A percentile compares a stretch with the other conserved stretches of the same genome.
These are phyloP conservation scores for Capsella rubella DNA, from an alignment of 441 rosid genomes.

Conservation along the genomic window DNA sequence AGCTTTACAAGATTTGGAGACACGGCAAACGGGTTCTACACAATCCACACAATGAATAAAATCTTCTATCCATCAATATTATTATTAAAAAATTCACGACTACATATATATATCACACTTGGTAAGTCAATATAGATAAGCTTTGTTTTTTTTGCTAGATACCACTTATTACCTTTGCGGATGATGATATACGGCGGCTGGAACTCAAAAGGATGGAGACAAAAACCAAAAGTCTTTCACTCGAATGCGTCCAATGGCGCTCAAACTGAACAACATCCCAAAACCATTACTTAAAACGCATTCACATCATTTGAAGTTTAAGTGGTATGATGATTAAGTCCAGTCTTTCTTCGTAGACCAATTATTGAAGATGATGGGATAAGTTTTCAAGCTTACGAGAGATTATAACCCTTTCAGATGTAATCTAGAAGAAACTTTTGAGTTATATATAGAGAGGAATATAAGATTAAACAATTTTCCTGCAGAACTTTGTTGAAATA, in stretches of 20 bases:
- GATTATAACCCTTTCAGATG: neutral
- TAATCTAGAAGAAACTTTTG: neutral
- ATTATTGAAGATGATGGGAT: neutral
- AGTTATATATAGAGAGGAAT: too few species aligned
- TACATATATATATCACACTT: neutral
- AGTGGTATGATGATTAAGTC: too few species aligned
- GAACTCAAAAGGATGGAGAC: neutral
- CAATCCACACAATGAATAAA: neutral
- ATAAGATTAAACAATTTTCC: neutral
- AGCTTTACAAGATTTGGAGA: neutral
- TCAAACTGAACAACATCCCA: neutral
- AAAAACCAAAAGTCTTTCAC: neutral
- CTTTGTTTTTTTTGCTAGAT: neutral
- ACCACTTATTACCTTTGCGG: neutral
- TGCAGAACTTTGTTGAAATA: neutral
- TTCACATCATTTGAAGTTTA: neutral
- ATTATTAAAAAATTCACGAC: neutral
- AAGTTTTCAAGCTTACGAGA: neutral
- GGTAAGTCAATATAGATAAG: neutral
- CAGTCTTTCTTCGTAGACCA: conserved; percentile 4
- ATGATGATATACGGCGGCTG: neutral
- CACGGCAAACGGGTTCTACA: neutral
- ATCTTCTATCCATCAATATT: neutral
- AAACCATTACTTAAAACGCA: neutral
- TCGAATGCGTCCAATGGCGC: neutral